These are phyloP conservation scores for Cicer cuneatum DNA, from an alignment of 306 rosid species.

Conservation along the genomic window DNA sequence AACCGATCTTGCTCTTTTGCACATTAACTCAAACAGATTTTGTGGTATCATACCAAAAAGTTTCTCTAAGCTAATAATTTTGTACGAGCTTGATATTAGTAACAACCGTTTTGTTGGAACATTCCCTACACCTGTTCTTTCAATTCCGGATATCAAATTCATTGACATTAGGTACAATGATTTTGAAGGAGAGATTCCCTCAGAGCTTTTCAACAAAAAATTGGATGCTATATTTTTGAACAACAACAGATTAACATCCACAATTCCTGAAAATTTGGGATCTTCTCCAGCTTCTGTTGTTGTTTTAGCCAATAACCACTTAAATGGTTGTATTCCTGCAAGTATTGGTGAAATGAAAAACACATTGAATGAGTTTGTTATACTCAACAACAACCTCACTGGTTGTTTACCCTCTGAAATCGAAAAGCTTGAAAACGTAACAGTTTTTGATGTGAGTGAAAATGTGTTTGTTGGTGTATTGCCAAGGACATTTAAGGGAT, in stretches of 20 bases:
- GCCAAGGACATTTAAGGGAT: slow-evolving; percentile 48
- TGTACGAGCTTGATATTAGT: slow-evolving; percentile 71
- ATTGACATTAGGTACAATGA: slow-evolving; percentile 72
- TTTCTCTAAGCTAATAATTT: slow-evolving; percentile 52
- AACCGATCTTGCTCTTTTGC: slow-evolving; percentile 68
- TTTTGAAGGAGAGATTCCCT: slow-evolving; percentile 75
- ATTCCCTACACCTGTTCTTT: slow-evolving; percentile 60
- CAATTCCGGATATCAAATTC: slow-evolving; percentile 49
- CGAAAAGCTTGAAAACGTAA: slow-evolving; percentile 44
- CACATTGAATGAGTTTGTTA: slow-evolving; percentile 60
- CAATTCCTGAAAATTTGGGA: slow-evolving; percentile 68
- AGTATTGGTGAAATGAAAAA: slow-evolving; percentile 66
- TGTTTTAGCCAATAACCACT: slow-evolving; percentile 61
- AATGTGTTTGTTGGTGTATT: slow-evolving; percentile 63
- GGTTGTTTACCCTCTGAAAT: slow-evolving; percentile 73
- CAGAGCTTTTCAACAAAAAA: slow-evolving; percentile 51
- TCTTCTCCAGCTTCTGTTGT: slow-evolving; percentile 60
- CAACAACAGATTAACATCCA: slow-evolving; percentile 63
- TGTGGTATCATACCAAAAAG: slow-evolving; percentile 74
- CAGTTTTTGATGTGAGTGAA: slow-evolving; percentile 56
- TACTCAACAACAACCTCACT: slow-evolving; percentile 52
- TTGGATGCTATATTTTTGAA: slow-evolving; percentile 68
- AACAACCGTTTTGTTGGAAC: slow-evolving; percentile 83
- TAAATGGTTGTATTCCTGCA: slow-evolving; percentile 66
- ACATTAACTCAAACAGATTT: slow-evolving; percentile 75